phyloP scores from a whole-genome alignment of 768 basidiomycete genomes.

The Porpolomopsis calyptriformis region DNA sequence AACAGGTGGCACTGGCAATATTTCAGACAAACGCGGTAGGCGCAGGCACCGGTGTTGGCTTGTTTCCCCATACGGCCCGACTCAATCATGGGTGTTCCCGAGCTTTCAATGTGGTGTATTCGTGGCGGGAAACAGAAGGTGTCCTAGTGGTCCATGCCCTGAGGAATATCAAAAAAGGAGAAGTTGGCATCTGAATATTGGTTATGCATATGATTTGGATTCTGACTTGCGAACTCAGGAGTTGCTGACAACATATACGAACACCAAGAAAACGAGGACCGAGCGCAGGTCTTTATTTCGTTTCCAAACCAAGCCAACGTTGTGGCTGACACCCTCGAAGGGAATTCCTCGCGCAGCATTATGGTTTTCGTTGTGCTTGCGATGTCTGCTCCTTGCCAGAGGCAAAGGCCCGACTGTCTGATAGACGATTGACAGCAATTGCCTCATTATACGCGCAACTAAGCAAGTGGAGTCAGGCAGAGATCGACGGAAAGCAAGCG shows the following conservation, averaged over 20 bases:
- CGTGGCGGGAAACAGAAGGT: slow-evolving; percentile 41
- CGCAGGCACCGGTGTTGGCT: slow-evolving; percentile 41
- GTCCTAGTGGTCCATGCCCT: slow-evolving; percentile 48
- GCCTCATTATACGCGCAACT: slow-evolving; percentile 34
- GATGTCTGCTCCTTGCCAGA: slow-evolving; percentile 45
- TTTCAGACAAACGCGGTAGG: slow-evolving; percentile 59
- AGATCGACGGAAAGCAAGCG: slow-evolving; percentile 40
- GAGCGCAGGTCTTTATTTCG: slow-evolving; percentile 36
- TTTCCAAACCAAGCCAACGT: neutral
- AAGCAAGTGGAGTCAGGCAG: slow-evolving; percentile 35
- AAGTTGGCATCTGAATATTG: slow-evolving; percentile 25
- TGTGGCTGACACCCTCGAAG: slow-evolving; percentile 21
- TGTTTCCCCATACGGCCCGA: slow-evolving; percentile 61
- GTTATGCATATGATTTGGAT: slow-evolving; percentile 2
- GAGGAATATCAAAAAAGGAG: slow-evolving; percentile 39
- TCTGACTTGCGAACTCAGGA: slow-evolving; percentile 29
- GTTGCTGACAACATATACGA: slow-evolving; percentile 49
- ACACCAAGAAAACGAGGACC: slow-evolving; percentile 42
- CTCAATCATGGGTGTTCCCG: slow-evolving; percentile 60
- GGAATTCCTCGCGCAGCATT: slow-evolving; percentile 36
- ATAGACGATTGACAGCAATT: slow-evolving; percentile 38
- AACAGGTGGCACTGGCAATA: slow-evolving; percentile 48
- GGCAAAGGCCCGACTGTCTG: slow-evolving; percentile 38
- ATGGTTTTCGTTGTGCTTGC: slow-evolving; percentile 52
- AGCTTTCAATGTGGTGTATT: slow-evolving; percentile 59